Evolutionary conservation across 139 green algal species (phyloP).

Genomic region (Coelastrella sp.): DNA sequence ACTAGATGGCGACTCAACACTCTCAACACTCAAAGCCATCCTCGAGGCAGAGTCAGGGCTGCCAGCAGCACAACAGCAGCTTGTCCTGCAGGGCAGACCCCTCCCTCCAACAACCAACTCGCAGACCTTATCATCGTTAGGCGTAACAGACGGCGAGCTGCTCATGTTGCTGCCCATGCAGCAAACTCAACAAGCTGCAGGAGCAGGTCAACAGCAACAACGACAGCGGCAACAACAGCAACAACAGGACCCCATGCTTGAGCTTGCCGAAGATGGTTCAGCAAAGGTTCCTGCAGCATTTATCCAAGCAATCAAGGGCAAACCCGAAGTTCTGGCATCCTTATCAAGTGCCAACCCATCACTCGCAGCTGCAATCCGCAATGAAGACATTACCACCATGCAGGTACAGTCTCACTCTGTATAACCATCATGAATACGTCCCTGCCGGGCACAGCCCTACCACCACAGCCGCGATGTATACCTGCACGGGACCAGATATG

Average conservation of each 20-base stretch:
- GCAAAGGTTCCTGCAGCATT: conserved; percentile 49
- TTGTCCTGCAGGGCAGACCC: conserved; percentile 67
- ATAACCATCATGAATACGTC: too few species aligned
- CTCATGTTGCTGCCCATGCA: conserved; percentile 62
- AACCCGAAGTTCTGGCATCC: conserved; percentile 2
- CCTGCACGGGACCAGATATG: too few species aligned
- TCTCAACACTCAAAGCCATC: conserved; percentile 82
- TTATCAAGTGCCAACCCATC: conserved; percentile 23
- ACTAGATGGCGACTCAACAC: conserved; percentile 63
- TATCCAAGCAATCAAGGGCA: conserved; percentile 39
- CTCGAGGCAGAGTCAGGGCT: conserved; percentile 83
- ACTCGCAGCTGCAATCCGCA: conserved; percentile 50
- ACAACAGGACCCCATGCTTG: conserved; percentile 35
- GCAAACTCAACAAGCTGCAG: conserved; percentile 8
- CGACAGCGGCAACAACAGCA: conserved; percentile 30
- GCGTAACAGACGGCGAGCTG: conserved; percentile 73
- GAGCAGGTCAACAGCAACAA: conserved; percentile 6
- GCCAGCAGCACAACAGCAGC: conserved; percentile 59
- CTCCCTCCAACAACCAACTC: conserved; percentile 51
- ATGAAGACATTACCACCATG: conserved; percentile 49
- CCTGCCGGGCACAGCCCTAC: too few species aligned
- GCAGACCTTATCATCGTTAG: conserved; percentile 56
- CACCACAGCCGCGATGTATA: too few species aligned
- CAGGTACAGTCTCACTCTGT: too few species aligned
- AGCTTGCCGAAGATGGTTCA: conserved; percentile 52